Conservation (phyloP, 2,329 filamentous ascomycete genomes). For the Apiospora malaysiana region DNA sequence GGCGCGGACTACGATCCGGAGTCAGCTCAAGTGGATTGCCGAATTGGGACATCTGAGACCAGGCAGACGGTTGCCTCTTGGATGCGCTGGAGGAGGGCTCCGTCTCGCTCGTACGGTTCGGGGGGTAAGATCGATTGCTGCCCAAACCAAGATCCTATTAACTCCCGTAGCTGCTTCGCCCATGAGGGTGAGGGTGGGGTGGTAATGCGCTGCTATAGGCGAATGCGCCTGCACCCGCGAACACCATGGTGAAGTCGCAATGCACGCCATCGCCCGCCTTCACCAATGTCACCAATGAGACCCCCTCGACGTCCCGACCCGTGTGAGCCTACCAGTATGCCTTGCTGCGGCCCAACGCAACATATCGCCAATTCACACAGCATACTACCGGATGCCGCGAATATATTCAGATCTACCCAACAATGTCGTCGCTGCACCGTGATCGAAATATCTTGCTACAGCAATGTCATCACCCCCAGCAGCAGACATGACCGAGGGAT, state of each 20-base stretch:
- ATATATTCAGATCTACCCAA: not conserved
- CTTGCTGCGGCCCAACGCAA: constrained; percentile 20
- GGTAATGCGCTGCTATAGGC: not conserved
- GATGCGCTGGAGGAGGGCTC: not conserved
- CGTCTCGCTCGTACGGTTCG: not conserved
- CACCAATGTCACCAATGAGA: not conserved
- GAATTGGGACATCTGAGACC: not conserved
- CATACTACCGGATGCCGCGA: not conserved
- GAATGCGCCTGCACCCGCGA: not conserved
- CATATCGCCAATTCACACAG: not conserved
- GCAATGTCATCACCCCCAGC: not conserved
- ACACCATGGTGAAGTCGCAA: constrained; percentile 7
- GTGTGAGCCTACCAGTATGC: not conserved
- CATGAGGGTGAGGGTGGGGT: not conserved
- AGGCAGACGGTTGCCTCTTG: not conserved
- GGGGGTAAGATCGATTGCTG: not conserved
- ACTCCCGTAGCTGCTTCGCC: constrained; percentile 4
- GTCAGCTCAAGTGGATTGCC: not conserved
- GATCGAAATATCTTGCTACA: no score
- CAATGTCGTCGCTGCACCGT: not conserved
- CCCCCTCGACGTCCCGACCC: not conserved
- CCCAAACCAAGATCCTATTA: not conserved
- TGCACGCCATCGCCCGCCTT: not conserved
- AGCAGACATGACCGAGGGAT: constrained; percentile 23
- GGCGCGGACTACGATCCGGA: not conserved